Conservation (phyloP, 164 flowering plant species). For the Houttuynia cordata region DNA sequence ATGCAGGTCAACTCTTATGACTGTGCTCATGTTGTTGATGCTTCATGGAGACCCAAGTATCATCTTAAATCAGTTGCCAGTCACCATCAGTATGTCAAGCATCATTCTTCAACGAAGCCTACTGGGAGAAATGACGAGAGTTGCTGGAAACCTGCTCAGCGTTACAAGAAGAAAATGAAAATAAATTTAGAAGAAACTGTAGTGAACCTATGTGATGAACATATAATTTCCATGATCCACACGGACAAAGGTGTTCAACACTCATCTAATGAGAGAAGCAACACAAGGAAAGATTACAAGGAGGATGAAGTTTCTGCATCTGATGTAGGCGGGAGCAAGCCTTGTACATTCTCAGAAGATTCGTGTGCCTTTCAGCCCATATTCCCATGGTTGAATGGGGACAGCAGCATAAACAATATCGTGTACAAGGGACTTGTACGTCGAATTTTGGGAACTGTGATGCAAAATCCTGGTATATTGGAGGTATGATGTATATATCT, state of each 20-base stretch:
- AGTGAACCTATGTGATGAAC: conserved; percentile 25
- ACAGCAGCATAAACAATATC: conserved; percentile 55
- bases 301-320: conserved; percentile 8
- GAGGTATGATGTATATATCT: conserved; percentile 40
- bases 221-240: conserved; percentile 65
- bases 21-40: conserved; percentile 52
- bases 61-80: conserved; percentile 32
- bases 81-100: conserved; percentile 12
- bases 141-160: conserved; percentile 5
- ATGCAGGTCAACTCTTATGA: conserved; percentile 76
- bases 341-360: conserved; percentile 9
- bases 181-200: conserved; percentile 10
- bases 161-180: conserved; percentile 9
- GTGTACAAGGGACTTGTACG: conserved; percentile 67
- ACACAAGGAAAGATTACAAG: conserved; percentile 10
- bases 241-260: conserved; percentile 24
- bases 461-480: conserved; percentile 90
- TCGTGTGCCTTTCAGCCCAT: conserved; percentile 37
- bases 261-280: conserved; percentile 2
- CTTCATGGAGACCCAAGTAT: conserved; percentile 61
- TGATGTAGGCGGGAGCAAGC: conserved; percentile 12
- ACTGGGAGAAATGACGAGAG: conserved; percentile 7
- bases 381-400: conserved; percentile 93
- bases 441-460: conserved; percentile 68
- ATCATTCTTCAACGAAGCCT: conserved; percentile 7